Evolutionary conservation across 805 yeast species (phyloP).

Genomic region (Kluyveromyces wickerhamii): DNA sequence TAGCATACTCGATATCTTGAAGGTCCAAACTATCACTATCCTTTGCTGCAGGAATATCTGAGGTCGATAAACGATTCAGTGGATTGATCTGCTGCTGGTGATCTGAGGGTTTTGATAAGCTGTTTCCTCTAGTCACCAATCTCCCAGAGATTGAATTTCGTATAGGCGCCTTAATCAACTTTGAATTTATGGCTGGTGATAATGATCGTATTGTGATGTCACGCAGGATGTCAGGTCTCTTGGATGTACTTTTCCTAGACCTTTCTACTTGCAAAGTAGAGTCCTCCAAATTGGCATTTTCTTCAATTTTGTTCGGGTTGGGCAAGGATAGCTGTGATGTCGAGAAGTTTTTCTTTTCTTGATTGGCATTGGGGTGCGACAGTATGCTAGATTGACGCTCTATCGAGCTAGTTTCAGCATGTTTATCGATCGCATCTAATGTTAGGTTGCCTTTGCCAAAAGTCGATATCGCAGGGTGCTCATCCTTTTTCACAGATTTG

Average conservation of each 20-base stretch:
- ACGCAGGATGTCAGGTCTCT: neutral
- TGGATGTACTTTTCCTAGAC: neutral
- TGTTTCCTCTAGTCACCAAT: neutral
- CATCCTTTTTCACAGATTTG: conserved; percentile 34
- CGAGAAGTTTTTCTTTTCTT: too few relatives aligned
- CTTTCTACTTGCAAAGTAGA: neutral
- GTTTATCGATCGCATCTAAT: conserved; percentile 28
- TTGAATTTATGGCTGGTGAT: neutral
- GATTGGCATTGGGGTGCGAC: too few relatives aligned
- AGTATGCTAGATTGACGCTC: too few relatives aligned
- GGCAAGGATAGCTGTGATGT: neutral
- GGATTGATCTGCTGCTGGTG: neutral
- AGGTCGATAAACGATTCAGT: neutral
- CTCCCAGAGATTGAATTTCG: conserved; percentile 4
- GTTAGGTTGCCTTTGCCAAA: conserved; percentile 49
- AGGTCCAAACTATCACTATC: conserved; percentile 10
- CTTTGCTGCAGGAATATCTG: conserved; percentile 1
- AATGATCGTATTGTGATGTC: neutral
- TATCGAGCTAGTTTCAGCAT: neutral
- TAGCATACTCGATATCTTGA: conserved; percentile 30
- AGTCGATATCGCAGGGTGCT: conserved; percentile 41
- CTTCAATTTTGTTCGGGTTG: neutral
- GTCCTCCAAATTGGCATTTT: neutral
- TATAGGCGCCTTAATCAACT: neutral
- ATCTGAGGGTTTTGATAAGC: neutral